Conservation (phyloP, 2,329 filamentous ascomycete genomes). For the Aspergillus sp. region DNA sequence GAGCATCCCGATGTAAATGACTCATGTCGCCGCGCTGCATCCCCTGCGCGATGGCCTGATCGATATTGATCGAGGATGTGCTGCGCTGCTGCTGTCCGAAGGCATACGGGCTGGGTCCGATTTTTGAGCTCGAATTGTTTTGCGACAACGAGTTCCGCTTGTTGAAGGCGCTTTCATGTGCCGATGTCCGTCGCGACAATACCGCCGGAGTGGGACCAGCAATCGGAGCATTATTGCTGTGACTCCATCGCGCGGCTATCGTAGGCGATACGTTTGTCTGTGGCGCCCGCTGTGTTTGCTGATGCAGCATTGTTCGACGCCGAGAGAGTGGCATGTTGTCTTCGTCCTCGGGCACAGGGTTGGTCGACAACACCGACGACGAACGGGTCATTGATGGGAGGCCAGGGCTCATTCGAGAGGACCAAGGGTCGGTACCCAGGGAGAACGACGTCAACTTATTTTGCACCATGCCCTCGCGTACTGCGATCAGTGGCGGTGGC, state of each 20-base stretch:
- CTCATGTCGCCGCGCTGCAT: constrained; percentile 76
- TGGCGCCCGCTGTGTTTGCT: constrained; percentile 35
- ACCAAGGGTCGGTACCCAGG: constrained; percentile 31
- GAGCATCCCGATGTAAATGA: constrained; percentile 73
- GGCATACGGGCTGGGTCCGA: constrained; percentile 38
- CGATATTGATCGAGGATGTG: constrained; percentile 56
- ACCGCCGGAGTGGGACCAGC: constrained; percentile 15
- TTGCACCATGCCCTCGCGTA: constrained; percentile 53
- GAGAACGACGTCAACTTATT: constrained; percentile 38
- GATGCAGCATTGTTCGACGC: constrained; percentile 61
- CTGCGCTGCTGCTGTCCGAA: constrained; percentile 59
- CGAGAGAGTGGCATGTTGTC: constrained; percentile 73
- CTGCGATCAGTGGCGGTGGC: constrained; percentile 51
- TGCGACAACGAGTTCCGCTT: constrained; percentile 28
- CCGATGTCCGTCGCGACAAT: constrained; percentile 61
- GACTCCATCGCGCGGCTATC: constrained; percentile 4
- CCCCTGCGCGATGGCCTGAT: constrained; percentile 67
- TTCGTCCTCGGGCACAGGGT: constrained; percentile 38
- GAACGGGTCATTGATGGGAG: constrained; percentile 22
- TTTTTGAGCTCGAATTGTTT: constrained; percentile 28
- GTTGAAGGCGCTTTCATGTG: constrained; percentile 60
- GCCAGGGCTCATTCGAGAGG: constrained; percentile 26
- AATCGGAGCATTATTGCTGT: constrained; percentile 7
- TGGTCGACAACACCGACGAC: constrained; percentile 15
- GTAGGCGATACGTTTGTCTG: constrained; percentile 40